Percentiles rank a stretch among this genome's conserved stretches.
Evolutionary conservation across 73 alveolate species (phyloP).

Genomic region (Uronychia setigera): DNA sequence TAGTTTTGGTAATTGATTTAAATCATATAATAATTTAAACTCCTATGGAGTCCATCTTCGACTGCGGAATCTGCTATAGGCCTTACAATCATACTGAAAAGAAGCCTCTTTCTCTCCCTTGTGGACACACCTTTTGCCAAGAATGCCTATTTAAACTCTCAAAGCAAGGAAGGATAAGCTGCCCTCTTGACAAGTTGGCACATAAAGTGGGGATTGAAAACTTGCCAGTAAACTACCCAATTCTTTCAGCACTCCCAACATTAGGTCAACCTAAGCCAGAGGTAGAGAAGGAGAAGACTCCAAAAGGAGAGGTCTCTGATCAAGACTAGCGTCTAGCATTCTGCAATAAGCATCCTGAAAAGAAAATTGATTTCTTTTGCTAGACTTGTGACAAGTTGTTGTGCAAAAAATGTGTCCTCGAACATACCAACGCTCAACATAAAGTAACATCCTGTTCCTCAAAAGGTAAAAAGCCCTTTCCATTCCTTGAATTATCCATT

Average conservation of each 20-base stretch:
- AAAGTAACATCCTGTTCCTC: slow-evolving; percentile 45
- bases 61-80: slow-evolving; percentile 57
- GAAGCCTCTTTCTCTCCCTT: slow-evolving; percentile 63
- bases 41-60: slow-evolving; percentile 62
- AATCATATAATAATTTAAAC: too few relatives aligned
- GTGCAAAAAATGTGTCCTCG: slow-evolving; percentile 69
- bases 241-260: slow-evolving; percentile 56
- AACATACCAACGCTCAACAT: slow-evolving; percentile 63
- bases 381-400: slow-evolving; percentile 42
- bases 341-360: slow-evolving; percentile 47
- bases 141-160: slow-evolving; percentile 37
- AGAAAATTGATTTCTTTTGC: slow-evolving; percentile 59
- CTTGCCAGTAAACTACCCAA: slow-evolving; percentile 61
- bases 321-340: slow-evolving; percentile 2
- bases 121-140: slow-evolving; percentile 73
- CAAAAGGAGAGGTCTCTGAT: neutral
- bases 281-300: slow-evolving; percentile 7
- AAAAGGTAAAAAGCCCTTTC: slow-evolving; percentile 18
- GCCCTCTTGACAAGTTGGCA: slow-evolving; percentile 63
- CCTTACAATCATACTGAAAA: slow-evolving; percentile 47
- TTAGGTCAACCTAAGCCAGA: neutral
- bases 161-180: slow-evolving; percentile 11
- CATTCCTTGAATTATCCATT: neutral
- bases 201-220: slow-evolving; percentile 20
- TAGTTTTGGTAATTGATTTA: too few relatives aligned